Conservation (phyloP, 2,329 filamentous ascomycete species). For the Ophiostoma sp. region DNA sequence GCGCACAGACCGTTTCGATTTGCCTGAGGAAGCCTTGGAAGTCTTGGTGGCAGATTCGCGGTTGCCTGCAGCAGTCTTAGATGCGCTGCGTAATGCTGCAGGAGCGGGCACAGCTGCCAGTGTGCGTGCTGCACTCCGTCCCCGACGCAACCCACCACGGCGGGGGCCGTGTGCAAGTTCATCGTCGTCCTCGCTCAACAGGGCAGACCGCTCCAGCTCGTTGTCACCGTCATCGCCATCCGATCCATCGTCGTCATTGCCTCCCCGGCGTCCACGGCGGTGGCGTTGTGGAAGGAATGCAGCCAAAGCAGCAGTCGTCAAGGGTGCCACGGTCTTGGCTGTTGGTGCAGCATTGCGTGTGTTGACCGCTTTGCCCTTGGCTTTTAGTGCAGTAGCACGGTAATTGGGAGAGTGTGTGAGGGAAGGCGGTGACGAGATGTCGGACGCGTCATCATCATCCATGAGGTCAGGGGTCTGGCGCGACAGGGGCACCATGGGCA, state of each 20-base stretch:
- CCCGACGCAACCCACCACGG: conserved; percentile 36
- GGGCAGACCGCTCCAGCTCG: conserved; percentile 44
- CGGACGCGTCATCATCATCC: conserved; percentile 47
- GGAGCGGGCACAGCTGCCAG: conserved; percentile 19
- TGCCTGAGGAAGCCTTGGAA: background rate
- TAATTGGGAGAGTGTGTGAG: conserved; percentile 67
- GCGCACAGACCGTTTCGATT: conserved; percentile 48
- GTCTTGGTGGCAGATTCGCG: background rate
- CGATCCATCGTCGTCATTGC: conserved; percentile 28
- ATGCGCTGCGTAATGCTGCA: conserved; percentile 8
- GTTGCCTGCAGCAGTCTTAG: conserved; percentile 14
- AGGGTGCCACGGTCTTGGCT: conserved; percentile 20
- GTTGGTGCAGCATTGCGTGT: background rate
- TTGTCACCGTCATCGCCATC: conserved; percentile 34
- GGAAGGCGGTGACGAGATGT: conserved; percentile 64
- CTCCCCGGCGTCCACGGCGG: conserved; percentile 42
- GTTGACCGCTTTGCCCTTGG: conserved; percentile 24
- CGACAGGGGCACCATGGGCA: conserved; percentile 36
- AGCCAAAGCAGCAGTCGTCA: conserved; percentile 57
- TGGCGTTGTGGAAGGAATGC: conserved; percentile 56
- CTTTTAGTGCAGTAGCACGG: conserved; percentile 25
- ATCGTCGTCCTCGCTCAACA: conserved; percentile 54
- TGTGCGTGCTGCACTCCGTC: conserved; percentile 13
- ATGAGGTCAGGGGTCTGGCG: conserved; percentile 43
- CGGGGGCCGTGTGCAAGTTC: conserved; percentile 52